phyloP scores from a whole-genome alignment of 2,329 filamentous ascomycete species.

The Botrytis tulipae region DNA sequence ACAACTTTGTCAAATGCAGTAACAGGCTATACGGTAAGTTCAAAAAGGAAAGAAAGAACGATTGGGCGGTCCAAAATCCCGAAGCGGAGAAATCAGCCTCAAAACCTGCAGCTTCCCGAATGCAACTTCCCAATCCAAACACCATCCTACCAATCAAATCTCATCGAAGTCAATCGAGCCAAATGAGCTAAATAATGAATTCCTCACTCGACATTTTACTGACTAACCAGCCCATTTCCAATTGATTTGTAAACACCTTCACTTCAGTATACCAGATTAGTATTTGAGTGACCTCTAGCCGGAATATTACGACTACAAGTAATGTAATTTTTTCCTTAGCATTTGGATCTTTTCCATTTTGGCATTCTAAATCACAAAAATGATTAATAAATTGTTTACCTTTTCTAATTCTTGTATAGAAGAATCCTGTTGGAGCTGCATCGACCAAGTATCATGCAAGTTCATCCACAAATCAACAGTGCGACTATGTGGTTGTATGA shows the following conservation, averaged over 20 bases:
- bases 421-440: background rate
- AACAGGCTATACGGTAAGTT: background rate
- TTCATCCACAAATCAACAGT: background rate
- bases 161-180: background rate
- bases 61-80: too few species aligned
- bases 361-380: background rate
- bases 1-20: background rate
- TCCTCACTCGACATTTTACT: background rate
- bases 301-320: background rate
- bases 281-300: background rate
- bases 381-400: background rate
- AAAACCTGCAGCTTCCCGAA: background rate
- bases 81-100: background rate
- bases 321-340: background rate
- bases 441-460: background rate
- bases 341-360: background rate
- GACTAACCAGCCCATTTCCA: background rate
- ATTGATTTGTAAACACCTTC: background rate
- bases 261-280: background rate
- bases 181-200: background rate
- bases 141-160: background rate
- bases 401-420: background rate
- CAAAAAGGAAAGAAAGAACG: background rate
- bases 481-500: constrained; percentile 17
- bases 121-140: background rate